Conservation (phyloP, 2,329 filamentous ascomycete species). For the Trichophyton benhamiae region DNA sequence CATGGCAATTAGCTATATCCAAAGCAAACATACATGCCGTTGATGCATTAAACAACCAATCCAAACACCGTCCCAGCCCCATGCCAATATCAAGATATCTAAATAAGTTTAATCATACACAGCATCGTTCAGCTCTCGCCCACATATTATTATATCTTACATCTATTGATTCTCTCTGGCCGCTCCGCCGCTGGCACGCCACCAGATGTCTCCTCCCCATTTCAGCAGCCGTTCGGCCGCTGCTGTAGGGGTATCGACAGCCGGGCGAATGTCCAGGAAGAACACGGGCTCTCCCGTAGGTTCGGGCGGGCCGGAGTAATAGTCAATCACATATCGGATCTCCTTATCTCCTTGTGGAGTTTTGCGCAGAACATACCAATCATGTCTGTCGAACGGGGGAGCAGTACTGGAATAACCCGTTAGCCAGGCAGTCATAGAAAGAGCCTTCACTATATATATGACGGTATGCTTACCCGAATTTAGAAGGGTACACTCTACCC, state of each 20-base stretch:
- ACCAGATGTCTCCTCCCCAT: conserved; percentile 93
- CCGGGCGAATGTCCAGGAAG: conserved; percentile 85
- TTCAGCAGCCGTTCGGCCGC: conserved; percentile 71
- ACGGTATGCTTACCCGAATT: conserved; percentile 52
- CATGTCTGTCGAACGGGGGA: conserved; percentile 89
- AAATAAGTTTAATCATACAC: not conserved
- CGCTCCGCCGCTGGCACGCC: conserved; percentile 65
- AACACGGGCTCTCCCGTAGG: conserved; percentile 85
- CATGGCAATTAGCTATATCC: too few species aligned
- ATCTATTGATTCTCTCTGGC: conserved; percentile 34
- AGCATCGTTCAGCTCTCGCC: not conserved
- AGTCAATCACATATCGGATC: conserved; percentile 92
- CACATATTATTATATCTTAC: not conserved
- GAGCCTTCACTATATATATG: not conserved
- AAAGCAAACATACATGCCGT: too few species aligned
- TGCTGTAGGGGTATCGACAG: conserved; percentile 65
- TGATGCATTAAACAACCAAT: not conserved
- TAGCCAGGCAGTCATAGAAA: not conserved
- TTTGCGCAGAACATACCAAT: conserved; percentile 82
- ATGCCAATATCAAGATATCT: not conserved
- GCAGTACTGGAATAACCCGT: conserved; percentile 46
- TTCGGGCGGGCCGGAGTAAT: conserved; percentile 75
- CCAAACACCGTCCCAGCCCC: not conserved
- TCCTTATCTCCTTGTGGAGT: conserved; percentile 56
- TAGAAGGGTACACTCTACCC: conserved; percentile 64